Evolutionary conservation across 2,329 filamentous ascomycete species (phyloP).

Genomic region (Drechslerella stenobrocha): DNA sequence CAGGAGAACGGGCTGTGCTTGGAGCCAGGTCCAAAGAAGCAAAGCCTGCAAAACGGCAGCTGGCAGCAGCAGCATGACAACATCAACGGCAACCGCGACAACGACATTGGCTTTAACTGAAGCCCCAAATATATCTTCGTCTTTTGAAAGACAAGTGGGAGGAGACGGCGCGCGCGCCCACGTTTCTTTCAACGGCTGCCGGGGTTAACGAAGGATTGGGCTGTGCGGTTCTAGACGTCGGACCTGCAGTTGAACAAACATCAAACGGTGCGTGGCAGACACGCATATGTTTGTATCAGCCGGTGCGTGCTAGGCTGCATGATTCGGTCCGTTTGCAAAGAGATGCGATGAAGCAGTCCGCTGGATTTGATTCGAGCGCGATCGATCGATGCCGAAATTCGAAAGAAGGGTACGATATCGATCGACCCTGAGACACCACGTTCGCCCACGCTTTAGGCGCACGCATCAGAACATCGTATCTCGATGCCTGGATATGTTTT

Average conservation of each 20-base stretch:
- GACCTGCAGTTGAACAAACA: neutral
- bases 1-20: conserved; percentile 31
- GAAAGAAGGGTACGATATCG: neutral
- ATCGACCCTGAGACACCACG: neutral
- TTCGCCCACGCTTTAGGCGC: neutral
- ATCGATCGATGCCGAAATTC: conserved; percentile 1
- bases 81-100: neutral
- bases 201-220: conserved; percentile 3
- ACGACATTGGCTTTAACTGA: neutral
- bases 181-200: neutral
- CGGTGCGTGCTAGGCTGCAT: neutral
- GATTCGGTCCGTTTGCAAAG: conserved; percentile 24
- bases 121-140: conserved; percentile 7
- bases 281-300: conserved; percentile 11
- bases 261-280: conserved; percentile 2
- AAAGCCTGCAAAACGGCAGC: too few relatives aligned
- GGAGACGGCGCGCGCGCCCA: neutral
- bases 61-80: neutral
- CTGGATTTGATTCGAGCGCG: neutral
- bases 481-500: neutral
- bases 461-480: neutral
- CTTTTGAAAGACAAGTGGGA: conserved; percentile 3
- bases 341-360: conserved; percentile 7
- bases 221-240: conserved; percentile 2
- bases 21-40: neutral